Evolutionary conservation across 129 eudicot species (phyloP), one percentile per base, ranked within the genome.

Genomic region (Saussurea involucrata): DNA sequence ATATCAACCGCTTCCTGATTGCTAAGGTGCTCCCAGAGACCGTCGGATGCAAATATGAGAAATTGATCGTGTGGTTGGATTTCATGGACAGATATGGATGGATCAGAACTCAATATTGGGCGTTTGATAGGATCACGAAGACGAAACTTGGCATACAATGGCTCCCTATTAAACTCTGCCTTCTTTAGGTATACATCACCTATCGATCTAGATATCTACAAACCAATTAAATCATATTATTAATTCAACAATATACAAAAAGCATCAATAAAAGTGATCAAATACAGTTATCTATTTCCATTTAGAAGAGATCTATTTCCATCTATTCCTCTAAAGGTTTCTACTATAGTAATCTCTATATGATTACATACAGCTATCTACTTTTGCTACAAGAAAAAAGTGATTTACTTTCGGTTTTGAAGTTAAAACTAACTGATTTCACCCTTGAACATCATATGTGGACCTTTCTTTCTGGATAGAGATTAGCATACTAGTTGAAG

Each of bases 11-110:
- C 98, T 60, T 93, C 97, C 81, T 93, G 95, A 80, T 93, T 93
- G 85, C 76, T 84, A 34, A 93, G 96, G 70, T 93, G 98, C 85
- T 93, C 98, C 98, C 98, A 93, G 4, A 93, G 87, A 68, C 98
- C 98, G 31, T 93, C 98, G 6, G 97, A 93, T 33, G 97, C 98
- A 84, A 90, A 89, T 75, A 93, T 93, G 49, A 93, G 78, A 79
- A 93, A 91, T 20, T 88, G 93, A 84, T 93, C 98, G 8, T 83
- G 87, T 4, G 90, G 90, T 70, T 84, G 95, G 71, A 93, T 86
- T 73, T 89, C 93, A 63, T 90, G 96, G 86, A 83, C 89, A 12
- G 87, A 87, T 40, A 91, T 86, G 5, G 93, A 74, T 4, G 98
- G 98, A 20, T 93, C 97, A 18, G 98, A 81, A 68, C 91, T 93